A percentile compares a stretch with the other conserved stretches of the same genome.
Evolutionary conservation across 352 stramenopile genomes (phyloP).

Genomic region (Globisporangium paddicum): DNA sequence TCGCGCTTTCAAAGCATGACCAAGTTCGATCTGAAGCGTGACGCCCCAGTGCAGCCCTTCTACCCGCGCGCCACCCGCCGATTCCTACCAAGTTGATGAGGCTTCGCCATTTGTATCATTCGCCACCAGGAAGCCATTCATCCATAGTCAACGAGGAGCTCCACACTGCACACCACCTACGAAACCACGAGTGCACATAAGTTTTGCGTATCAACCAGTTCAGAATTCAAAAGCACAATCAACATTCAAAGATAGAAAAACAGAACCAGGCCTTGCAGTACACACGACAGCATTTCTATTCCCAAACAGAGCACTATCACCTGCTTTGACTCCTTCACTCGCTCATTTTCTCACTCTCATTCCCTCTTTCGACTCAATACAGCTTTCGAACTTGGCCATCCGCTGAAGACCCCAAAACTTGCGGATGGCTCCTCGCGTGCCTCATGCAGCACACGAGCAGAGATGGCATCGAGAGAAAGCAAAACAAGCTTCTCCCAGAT

Average conservation of each 20-base stretch:
- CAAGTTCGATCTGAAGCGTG: background rate
- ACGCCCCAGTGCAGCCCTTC: slow-evolving; percentile 12
- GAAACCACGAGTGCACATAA: background rate
- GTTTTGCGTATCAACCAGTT: slow-evolving; percentile 3
- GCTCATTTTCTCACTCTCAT: background rate
- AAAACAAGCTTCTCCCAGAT: slow-evolving; percentile 1
- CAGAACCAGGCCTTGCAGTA: background rate
- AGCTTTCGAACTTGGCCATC: slow-evolving; percentile 11
- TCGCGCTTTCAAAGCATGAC: slow-evolving; percentile 17
- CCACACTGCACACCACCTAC: background rate
- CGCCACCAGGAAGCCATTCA: background rate
- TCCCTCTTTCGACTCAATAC: background rate
- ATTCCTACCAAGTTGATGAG: background rate
- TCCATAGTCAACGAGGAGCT: background rate
- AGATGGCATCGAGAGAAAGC: slow-evolving; percentile 10
- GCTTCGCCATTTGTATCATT: background rate
- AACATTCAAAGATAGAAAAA: background rate
- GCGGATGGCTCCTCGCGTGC: slow-evolving; percentile 14
- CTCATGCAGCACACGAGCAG: slow-evolving; percentile 4
- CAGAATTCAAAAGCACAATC: background rate
- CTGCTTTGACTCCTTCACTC: background rate
- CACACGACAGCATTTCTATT: background rate
- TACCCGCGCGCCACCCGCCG: slow-evolving; percentile 5
- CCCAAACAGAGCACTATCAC: background rate
- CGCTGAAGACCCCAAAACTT: slow-evolving; percentile 17